Base-by-base conservation (phyloP, 352 stramenopile genomes). In the Pythium scleroteichum region DNA sequence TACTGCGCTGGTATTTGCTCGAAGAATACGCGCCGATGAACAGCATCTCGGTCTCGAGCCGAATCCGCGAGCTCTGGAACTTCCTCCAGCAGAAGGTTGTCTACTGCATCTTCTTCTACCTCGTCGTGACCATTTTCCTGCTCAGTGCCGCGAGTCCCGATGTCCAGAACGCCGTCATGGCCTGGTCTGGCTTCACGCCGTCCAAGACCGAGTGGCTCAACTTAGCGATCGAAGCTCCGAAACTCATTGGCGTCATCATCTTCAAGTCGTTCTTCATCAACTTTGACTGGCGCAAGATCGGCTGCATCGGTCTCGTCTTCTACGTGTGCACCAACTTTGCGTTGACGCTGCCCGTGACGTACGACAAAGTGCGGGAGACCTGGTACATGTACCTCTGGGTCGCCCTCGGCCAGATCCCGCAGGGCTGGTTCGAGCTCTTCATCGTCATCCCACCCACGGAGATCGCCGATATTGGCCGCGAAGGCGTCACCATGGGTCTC, bases 51-150 rank as follows among this genome's bases (percentile, higher is more conserved):
- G n/a, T 63, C 32, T 22, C 32, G 3, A 20, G 8, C 2, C 55
- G 55, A n/a, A 20, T 54, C 20, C 13, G 32, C 33, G 55, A 85
- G 29, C 45, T 87, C 16, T 78, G 78, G 68, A 66, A 73, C 40
- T 69, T 64, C 17, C 27, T 58, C 19, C 46, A 56, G 40, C 48
- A 58, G 35, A 64, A 64, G 24, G 57, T 64, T 20, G 57, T 64
- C 14, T 64, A 58, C 35, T 45, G 48, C 27, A 64, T 64, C 40
- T 44, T 64, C 27, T 42, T 64, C 35, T 64, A 54, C 57, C 46
- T 64, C 20, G 23, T 51, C 23, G 57, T 38, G 24, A 42, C 46
- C 22, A 35, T 59, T 23, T 66, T 66, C 13, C 24, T 66, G 38
- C 32, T 59, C 22, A 46, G 29, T 39, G 50, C 51, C 12, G 14